Conservation (phyloP, 192 early-diverging fungal genomes). For the Coemansia sp. region DNA sequence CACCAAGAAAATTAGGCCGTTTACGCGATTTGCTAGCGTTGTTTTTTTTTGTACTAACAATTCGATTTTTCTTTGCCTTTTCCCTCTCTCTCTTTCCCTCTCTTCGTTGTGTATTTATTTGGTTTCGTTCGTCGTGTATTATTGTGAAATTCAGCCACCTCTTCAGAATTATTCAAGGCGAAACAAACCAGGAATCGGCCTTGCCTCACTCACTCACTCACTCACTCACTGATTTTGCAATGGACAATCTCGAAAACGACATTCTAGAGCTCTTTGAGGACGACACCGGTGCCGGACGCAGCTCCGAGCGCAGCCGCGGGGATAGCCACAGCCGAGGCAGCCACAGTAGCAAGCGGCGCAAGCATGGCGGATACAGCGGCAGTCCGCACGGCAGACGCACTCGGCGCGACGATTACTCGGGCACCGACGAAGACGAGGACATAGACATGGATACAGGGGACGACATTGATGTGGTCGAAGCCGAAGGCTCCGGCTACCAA, state of each 20-base stretch:
- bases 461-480: conserved; percentile 38
- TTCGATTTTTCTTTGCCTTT: background rate
- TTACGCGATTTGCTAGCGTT: background rate
- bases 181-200: background rate
- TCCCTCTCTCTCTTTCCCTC: background rate
- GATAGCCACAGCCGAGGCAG: conserved; percentile 21
- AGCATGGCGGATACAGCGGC: conserved; percentile 27
- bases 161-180: too few species aligned
- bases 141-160: too few species aligned
- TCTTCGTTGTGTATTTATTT: too few species aligned
- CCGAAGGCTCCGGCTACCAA: conserved; percentile 18
- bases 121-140: background rate
- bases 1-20: background rate
- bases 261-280: conserved; percentile 53
- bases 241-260: conserved; percentile 51
- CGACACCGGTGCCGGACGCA: conserved; percentile 19
- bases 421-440: conserved; percentile 35
- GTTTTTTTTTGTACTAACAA: too few species aligned
- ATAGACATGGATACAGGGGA: conserved; percentile 38
- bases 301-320: conserved; percentile 25
- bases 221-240: background rate
- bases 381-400: conserved; percentile 18
- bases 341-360: conserved; percentile 21
- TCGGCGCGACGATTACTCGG: conserved; percentile 34
- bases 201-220: background rate